Base-by-base conservation (phyloP, 768 basidiomycete genomes). In the Kwoniella dendrophila region DNA sequence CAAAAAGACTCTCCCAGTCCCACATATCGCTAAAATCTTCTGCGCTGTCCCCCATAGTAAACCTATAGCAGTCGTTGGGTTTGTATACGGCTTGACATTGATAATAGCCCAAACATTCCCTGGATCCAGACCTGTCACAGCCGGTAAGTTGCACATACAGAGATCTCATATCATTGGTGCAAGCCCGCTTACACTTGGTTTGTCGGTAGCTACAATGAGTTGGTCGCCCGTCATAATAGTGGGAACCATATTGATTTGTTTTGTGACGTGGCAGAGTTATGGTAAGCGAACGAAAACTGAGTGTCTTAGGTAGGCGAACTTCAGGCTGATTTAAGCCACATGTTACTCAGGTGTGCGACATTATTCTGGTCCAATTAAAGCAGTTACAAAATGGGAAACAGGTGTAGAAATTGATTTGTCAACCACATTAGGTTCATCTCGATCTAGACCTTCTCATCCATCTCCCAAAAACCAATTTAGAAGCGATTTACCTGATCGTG, bases 291-390 rank as follows among this genome's bases (percentile, higher is more conserved):
- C 24, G 10, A 4, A 3, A n/a, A 22, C 22, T 29, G n/a, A n/a
- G n/a, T n/a, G n/a, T n/a, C n/a, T n/a, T n/a, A n/a, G n/a, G 36
- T 38, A 38, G 8, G 36, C 36, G 18, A 8, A 38, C 27, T 14
- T 40, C 22, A 16, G 12, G 33, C 27, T 40, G n/a, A 26, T 44
- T 4, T 33, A 11, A n/a, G 24, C n/a, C 30, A 12, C n/a, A n/a
- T 27, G 22, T 18, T 41, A n/a, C 22, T 20, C 49, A 69, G 63
- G 68, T 51, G 69, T 57, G 38, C 56, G 63, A 59, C 74, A 80
- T 49, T 82, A 81, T 67, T 78, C 80, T 22, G 81, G 81, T 0
- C 81, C 81, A 1, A 81, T 82, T 58, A 72, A 75, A 61, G 73
- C 80, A 14, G 66, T 79, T 12, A 81, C 80, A 0, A 75, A 75